Base-by-base conservation (phyloP, 2,329 filamentous ascomycete species). In the Lecanosticta acicola region DNA sequence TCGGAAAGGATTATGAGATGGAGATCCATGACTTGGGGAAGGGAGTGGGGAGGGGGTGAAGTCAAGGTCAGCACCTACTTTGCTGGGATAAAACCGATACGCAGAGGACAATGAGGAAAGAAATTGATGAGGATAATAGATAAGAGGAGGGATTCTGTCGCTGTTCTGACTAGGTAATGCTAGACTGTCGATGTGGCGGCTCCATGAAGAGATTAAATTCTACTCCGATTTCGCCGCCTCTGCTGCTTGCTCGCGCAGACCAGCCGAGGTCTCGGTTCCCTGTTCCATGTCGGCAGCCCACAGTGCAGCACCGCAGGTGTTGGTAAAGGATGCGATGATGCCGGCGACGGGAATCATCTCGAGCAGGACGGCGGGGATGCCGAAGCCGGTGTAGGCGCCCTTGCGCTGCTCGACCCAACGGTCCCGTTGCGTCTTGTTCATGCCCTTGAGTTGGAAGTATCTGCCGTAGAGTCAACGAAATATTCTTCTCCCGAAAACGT, bases 281-380 rank as follows among this genome's bases (percentile, higher is more conserved):
- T 58, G 50, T 53, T 69, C 66, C 18, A 68, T 46, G 39, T 69
- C 89, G 14, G 87, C 86, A 33, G 91, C 90, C 89, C 89, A 96
- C n/a, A 97, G 71, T 5, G 91, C 91, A 43, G 90, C 91, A 5
- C 89, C 91, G 48, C 94, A 88, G 1, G 87, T 85, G 66, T 95
- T 96, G 13, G 89, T 95, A 66, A 94, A 96, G 0, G 85, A 78
- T 61, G 95, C 94, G 50, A 91, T 76, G 43, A 95, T 84, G 4
- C 86, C 90, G 4, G 77, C 80, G 50, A 96, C 71, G 0, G 91
- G 91, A 2, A 96, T 46, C 73, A 95, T 84, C 64, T 96, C 89
- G 3, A 96, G 75, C 1, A 93, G 68, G 39, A 86, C 87, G 3
- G 88, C 84, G 2, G 87, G 79, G 46, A 95, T 85, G 4, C 90